phyloP scores from a whole-genome alignment of 768 basidiomycete genomes.

The Psilocybe subaeruginosa region DNA sequence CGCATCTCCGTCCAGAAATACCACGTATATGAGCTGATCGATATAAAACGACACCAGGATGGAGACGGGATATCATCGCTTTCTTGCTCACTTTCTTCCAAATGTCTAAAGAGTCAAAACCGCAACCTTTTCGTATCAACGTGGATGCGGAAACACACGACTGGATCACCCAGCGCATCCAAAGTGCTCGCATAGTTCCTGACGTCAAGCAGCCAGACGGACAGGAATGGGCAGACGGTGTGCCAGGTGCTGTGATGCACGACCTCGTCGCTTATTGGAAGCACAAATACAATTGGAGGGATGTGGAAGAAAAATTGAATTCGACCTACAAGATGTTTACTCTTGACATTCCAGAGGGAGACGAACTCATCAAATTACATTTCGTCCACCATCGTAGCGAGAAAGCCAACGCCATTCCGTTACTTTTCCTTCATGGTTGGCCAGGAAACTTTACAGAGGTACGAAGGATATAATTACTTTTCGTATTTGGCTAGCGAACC shows the following conservation, averaged over 20 bases:
- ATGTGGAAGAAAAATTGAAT: constrained; percentile 50
- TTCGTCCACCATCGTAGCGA: constrained; percentile 53
- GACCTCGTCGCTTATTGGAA: constrained; percentile 49
- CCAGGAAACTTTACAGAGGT: constrained; percentile 41
- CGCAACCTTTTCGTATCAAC: constrained; percentile 42
- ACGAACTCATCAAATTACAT: constrained; percentile 51
- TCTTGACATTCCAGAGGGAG: constrained; percentile 46
- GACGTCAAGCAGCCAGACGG: constrained; percentile 48
- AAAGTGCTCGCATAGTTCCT: constrained; percentile 42
- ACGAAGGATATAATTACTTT: not conserved
- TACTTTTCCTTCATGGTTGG: constrained; percentile 63
- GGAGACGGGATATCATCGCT: too few species aligned
- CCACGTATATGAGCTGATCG: too few species aligned
- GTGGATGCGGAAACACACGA: constrained; percentile 40
- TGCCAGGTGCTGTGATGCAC: constrained; percentile 41
- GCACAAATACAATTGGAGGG: constrained; percentile 51
- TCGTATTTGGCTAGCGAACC: not conserved
- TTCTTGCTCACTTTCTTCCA: too few species aligned
- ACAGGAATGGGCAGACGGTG: constrained; percentile 51
- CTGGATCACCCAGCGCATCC: constrained; percentile 44
- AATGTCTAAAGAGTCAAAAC: constrained; percentile 9
- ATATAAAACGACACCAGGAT: too few species aligned
- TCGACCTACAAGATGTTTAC: constrained; percentile 51
- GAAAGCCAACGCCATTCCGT: constrained; percentile 44
- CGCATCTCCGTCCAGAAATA: too few species aligned